phyloP scores from a whole-genome alignment of 2,329 filamentous ascomycete genomes.

The Sporothrix variecibatus region DNA sequence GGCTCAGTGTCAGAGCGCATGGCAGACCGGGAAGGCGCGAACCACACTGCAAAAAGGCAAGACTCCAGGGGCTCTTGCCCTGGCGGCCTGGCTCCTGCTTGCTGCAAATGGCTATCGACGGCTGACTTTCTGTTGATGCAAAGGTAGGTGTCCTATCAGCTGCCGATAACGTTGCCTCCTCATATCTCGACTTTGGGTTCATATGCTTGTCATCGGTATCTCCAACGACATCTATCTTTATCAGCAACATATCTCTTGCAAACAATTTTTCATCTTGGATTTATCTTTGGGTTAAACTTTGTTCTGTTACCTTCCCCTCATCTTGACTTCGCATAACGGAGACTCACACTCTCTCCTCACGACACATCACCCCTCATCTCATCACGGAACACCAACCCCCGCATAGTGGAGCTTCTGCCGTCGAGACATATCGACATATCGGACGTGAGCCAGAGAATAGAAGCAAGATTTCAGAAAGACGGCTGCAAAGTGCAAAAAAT shows the following conservation, averaged over 20 bases:
- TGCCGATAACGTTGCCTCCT: neutral
- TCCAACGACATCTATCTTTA: neutral
- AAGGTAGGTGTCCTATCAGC: neutral
- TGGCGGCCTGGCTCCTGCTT: neutral
- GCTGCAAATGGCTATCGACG: neutral
- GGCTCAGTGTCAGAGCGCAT: neutral
- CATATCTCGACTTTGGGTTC: neutral
- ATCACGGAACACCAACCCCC: conserved; percentile 12
- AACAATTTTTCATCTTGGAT: neutral
- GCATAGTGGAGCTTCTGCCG: conserved; percentile 11
- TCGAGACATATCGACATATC: conserved; percentile 5
- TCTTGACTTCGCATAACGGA: neutral
- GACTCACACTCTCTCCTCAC: neutral
- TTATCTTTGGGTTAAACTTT: neutral
- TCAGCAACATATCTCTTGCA: neutral
- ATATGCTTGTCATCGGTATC: neutral
- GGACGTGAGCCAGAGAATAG: neutral
- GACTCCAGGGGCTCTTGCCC: neutral
- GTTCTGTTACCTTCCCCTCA: neutral
- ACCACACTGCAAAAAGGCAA: neutral
- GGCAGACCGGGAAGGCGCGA: conserved; percentile 11
- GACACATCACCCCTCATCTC: conserved; percentile 3
- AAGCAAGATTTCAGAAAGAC: neutral
- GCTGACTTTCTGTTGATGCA: neutral
- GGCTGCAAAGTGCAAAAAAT: conserved; percentile 6